phyloP scores from a whole-genome alignment of 805 yeast species.

The Sungouiozyma ichnusensis region DNA sequence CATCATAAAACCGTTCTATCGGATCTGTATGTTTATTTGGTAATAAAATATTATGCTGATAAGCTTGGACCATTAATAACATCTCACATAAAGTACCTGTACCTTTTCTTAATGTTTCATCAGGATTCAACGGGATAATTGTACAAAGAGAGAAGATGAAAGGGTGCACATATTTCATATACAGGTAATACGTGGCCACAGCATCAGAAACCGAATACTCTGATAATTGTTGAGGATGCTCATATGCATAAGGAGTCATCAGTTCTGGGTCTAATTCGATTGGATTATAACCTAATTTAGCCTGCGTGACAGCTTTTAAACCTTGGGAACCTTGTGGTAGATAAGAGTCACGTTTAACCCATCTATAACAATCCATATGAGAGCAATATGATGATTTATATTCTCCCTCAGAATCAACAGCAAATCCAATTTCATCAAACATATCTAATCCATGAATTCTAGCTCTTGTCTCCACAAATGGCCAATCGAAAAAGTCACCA shows the following conservation, averaged over 20 bases:
- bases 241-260: constrained; percentile 96
- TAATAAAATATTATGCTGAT: constrained; percentile 57
- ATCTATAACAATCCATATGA: constrained; percentile 94
- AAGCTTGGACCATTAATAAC: constrained; percentile 95
- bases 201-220: constrained; percentile 99
- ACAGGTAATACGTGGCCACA: constrained; percentile 92
- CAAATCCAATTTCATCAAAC: constrained; percentile 91
- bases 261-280: constrained; percentile 93
- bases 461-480: constrained; percentile 87
- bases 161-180: constrained; percentile 95
- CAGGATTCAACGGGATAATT: constrained; percentile 92
- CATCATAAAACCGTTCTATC: constrained; percentile 87
- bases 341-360: constrained; percentile 98
- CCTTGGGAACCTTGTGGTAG: constrained; percentile 98
- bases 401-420: constrained; percentile 79
- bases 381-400: constrained; percentile 86
- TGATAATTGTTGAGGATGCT: constrained; percentile 81
- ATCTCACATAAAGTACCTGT: constrained; percentile 98
- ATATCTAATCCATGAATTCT: constrained; percentile 73
- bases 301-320: constrained; percentile 92
- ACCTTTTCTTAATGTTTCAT: constrained; percentile 91
- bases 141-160: constrained; percentile 92
- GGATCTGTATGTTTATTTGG: constrained; percentile 95
- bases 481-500: constrained; percentile 99
- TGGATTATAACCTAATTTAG: constrained; percentile 91